Percentiles rank a stretch among this genome's conserved stretches.
Conservation (phyloP, 2,329 filamentous ascomycete species). For the Celoporthe dispersa region DNA sequence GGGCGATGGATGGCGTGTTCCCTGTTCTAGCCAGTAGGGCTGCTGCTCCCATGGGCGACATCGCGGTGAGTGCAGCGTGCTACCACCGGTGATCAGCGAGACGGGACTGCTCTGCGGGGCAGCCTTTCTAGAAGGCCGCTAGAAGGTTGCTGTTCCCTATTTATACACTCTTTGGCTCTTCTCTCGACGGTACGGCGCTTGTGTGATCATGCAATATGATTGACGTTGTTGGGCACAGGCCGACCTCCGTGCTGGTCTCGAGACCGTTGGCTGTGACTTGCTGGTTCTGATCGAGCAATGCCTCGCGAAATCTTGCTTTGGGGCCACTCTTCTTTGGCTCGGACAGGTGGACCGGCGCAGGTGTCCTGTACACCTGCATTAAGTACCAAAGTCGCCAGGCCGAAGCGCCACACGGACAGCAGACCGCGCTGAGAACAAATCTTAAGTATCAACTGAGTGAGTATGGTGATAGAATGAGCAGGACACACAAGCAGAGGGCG, state of each 20-base stretch:
- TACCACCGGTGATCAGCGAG: conserved; percentile 2
- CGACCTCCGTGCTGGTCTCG: not conserved
- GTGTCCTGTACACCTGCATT: not conserved
- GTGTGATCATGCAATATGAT: not conserved
- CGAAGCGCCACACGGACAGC: not conserved
- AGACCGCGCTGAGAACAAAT: not conserved
- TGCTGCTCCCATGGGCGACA: not conserved
- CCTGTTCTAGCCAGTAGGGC: not conserved
- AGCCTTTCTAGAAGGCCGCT: conserved; percentile 12
- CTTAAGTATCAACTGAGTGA: not conserved
- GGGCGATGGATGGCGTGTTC: not conserved
- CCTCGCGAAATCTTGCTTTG: not conserved
- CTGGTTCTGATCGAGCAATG: not conserved
- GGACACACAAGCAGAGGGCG: not conserved
- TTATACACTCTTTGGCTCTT: not conserved
- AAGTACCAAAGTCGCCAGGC: not conserved
- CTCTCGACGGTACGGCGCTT: not conserved
- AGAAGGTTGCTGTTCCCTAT: conserved; percentile 3
- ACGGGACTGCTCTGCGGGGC: not conserved
- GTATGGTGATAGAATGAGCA: not conserved
- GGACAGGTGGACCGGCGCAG: not conserved
- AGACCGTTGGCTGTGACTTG: not conserved
- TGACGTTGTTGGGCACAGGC: not conserved
- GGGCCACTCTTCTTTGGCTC: not conserved
- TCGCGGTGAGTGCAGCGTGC: not conserved